Percentiles rank a stretch among this genome's conserved stretches.
phyloP scores from a whole-genome alignment of 805 yeast genomes.

The Teunomyces atbi region DNA sequence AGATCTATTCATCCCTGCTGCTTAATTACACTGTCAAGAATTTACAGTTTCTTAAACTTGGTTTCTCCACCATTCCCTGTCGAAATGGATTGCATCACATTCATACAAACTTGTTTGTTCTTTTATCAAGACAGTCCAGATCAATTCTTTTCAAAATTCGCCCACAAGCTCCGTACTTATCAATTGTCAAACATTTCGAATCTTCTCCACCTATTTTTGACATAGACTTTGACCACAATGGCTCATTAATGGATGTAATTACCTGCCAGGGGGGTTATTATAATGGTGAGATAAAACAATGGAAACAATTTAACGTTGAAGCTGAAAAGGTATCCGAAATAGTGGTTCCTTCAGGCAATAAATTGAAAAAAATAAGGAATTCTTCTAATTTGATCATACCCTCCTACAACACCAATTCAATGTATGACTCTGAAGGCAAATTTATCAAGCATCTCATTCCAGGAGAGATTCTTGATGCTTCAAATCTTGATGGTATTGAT shows the following conservation, averaged over 20 bases:
- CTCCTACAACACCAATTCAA: not conserved
- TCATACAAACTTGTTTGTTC: slow-evolving; percentile 25
- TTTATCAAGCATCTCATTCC: not conserved
- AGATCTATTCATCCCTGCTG: not conserved
- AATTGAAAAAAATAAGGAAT: not conserved
- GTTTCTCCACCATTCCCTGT: slow-evolving; percentile 29
- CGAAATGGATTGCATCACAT: slow-evolving; percentile 23
- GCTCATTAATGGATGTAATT: slow-evolving; percentile 11
- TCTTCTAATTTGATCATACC: not conserved
- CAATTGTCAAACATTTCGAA: slow-evolving; percentile 16
- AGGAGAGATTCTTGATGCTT: slow-evolving; percentile 1
- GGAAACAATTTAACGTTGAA: not conserved
- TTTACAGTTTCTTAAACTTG: slow-evolving; percentile 24
- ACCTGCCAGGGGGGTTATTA: slow-evolving; percentile 36
- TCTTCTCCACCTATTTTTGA: slow-evolving; percentile 35
- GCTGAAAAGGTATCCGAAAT: too few relatives aligned
- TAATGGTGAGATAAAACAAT: slow-evolving; percentile 26
- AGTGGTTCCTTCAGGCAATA: not conserved
- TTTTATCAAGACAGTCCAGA: slow-evolving; percentile 28
- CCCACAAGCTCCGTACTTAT: slow-evolving; percentile 25
- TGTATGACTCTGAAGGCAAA: not conserved
- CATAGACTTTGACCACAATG: slow-evolving; percentile 12
- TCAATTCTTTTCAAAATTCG: slow-evolving; percentile 28
- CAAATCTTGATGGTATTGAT: not conserved
- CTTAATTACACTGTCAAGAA: slow-evolving; percentile 5